Conservation (phyloP, 1,139 yeast species). For the Diutina sp. region DNA sequence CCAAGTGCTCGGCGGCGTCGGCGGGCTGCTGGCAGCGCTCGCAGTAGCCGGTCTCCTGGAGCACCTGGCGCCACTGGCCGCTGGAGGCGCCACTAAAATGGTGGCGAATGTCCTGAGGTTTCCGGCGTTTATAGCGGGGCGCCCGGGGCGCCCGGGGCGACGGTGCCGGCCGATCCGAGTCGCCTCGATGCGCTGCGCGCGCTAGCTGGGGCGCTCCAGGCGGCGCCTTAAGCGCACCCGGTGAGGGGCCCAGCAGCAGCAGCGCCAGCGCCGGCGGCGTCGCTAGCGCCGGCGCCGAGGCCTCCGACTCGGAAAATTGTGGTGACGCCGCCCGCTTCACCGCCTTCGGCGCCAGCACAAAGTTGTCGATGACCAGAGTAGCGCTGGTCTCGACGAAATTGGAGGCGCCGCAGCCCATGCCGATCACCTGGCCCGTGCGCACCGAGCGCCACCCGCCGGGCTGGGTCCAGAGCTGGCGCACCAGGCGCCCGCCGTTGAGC, state of each 20-base stretch:
- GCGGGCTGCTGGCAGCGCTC: conserved; percentile 13
- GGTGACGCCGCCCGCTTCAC: too few relatives aligned
- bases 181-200: neutral
- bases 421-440: neutral
- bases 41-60: neutral
- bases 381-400: neutral
- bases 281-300: neutral
- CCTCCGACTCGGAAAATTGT: neutral
- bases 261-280: neutral
- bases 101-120: neutral
- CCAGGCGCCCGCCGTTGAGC: neutral
- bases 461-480: neutral
- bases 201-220: neutral
- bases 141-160: neutral
- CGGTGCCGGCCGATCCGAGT: neutral
- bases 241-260: neutral
- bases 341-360: neutral
- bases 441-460: neutral
- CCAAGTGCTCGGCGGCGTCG: conserved; percentile 27
- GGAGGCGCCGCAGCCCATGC: neutral
- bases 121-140: neutral
- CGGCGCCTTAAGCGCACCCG: neutral
- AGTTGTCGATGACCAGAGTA: neutral
- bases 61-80: neutral
- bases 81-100: neutral